Conservation (phyloP, 345 rosid species). For the Boechera retrofracta region DNA sequence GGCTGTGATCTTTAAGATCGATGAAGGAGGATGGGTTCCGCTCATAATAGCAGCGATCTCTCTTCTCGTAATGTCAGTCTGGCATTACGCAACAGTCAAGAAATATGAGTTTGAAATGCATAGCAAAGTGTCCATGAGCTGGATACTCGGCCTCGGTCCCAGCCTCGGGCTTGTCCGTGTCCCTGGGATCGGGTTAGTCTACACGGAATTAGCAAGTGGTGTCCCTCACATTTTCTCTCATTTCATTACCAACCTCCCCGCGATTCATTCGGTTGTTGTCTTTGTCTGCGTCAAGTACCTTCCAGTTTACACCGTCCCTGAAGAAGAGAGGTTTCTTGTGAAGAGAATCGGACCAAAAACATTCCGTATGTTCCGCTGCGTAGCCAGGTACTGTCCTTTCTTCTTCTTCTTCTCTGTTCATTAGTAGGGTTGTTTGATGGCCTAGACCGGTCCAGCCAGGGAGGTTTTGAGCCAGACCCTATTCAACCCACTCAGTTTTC, state of each 20-base stretch:
- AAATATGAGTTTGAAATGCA: constrained; percentile 82
- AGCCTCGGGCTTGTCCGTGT: constrained; percentile 91
- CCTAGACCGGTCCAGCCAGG: background rate
- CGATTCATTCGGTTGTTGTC: constrained; percentile 77
- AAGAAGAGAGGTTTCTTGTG: constrained; percentile 81
- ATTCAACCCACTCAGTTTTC: background rate
- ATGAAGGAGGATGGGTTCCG: constrained; percentile 90
- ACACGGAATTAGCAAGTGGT: constrained; percentile 82
- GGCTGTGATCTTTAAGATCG: constrained; percentile 68
- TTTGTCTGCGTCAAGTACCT: constrained; percentile 81
- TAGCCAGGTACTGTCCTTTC: constrained; percentile 53
- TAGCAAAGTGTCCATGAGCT: constrained; percentile 78
- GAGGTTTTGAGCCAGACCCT: constrained; percentile 1
- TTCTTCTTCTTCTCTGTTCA: constrained; percentile 2
- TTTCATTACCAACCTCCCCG: constrained; percentile 83
- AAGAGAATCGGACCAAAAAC: constrained; percentile 78
- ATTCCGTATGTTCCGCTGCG: constrained; percentile 80
- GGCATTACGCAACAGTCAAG: constrained; percentile 80
- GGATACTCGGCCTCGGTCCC: constrained; percentile 91
- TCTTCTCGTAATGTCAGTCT: constrained; percentile 67
- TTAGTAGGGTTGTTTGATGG: constrained; percentile 1
- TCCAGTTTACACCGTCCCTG: constrained; percentile 81
- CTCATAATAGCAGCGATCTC: constrained; percentile 69
- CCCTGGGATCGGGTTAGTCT: constrained; percentile 81
- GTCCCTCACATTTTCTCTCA: constrained; percentile 89